Evolutionary conservation across 177 flowering plant genomes (phyloP).

Genomic region (Vitis hybrid): DNA sequence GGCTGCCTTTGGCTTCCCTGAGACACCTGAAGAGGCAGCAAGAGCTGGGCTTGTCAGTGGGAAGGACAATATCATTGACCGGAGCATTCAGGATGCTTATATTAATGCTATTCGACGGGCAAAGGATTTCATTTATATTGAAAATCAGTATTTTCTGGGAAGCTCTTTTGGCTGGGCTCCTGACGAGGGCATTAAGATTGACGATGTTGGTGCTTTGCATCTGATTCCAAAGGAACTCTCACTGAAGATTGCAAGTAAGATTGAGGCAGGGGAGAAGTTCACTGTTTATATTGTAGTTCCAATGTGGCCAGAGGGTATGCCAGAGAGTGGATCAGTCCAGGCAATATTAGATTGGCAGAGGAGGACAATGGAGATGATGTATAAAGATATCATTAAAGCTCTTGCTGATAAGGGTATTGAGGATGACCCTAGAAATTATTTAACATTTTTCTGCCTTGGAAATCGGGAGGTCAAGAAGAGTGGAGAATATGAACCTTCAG

Average conservation of each 20-base stretch:
- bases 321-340: constrained; percentile 72
- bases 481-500: constrained; percentile 70
- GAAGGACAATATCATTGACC: constrained; percentile 67
- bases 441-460: constrained; percentile 75
- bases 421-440: constrained; percentile 61
- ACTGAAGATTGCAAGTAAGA: constrained; percentile 63
- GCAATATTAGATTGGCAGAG: constrained; percentile 78
- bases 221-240: constrained; percentile 67
- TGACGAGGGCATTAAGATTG: constrained; percentile 45
- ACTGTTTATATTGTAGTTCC: constrained; percentile 71
- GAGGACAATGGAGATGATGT: constrained; percentile 79
- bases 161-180: constrained; percentile 53
- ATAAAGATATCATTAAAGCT: constrained; percentile 51
- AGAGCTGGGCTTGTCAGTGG: constrained; percentile 74
- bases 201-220: constrained; percentile 63
- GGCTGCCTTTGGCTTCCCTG: constrained; percentile 79
- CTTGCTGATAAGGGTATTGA: constrained; percentile 48
- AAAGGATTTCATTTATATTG: constrained; percentile 64
- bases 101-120: constrained; percentile 71
- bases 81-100: constrained; percentile 78
- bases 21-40: constrained; percentile 72
- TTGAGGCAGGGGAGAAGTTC: constrained; percentile 69
- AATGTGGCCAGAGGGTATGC: constrained; percentile 83
- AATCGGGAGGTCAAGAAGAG: constrained; percentile 62
- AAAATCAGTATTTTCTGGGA: constrained; percentile 76